Evolutionary conservation across 1,284 basidiomycete genomes (phyloP).

Genomic region (Pascua sp.): DNA sequence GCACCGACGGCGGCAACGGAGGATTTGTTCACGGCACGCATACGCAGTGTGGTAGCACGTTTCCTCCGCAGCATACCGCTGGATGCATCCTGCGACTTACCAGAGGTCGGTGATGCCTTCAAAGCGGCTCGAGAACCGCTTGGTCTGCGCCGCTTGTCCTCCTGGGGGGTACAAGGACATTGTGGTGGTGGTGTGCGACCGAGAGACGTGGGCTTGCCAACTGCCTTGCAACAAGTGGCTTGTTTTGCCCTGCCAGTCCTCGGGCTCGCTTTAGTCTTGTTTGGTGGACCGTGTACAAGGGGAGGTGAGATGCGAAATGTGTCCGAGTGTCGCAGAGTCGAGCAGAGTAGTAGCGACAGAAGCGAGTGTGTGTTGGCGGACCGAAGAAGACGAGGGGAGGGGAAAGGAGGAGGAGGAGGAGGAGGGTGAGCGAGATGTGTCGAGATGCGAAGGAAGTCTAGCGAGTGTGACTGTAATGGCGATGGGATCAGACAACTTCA

Average conservation of each 20-base stretch:
- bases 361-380: not conserved
- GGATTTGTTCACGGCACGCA: too few relatives aligned
- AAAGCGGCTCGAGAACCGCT: slow-evolving; percentile 30
- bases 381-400: not conserved
- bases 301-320: not conserved
- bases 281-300: not conserved
- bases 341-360: not conserved
- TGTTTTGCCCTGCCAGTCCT: slow-evolving; percentile 3
- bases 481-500: too few relatives aligned
- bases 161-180: slow-evolving; percentile 15
- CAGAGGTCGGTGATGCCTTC: slow-evolving; percentile 37
- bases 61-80: not conserved
- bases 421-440: not conserved
- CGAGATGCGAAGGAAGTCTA: too few relatives aligned
- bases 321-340: not conserved
- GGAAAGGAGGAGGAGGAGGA: slow-evolving; percentile 1
- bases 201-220: not conserved
- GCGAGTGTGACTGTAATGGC: too few relatives aligned
- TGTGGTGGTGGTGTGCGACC: not conserved
- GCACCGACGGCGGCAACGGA: too few relatives aligned
- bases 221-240: not conserved
- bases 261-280: not conserved
- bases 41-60: not conserved
- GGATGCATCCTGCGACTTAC: slow-evolving; percentile 18
- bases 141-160: slow-evolving; percentile 5